A percentile compares a stretch with the other conserved stretches of the same genome.
Conservation (phyloP, 106 monocot species). For the Vanilla planifolia region DNA sequence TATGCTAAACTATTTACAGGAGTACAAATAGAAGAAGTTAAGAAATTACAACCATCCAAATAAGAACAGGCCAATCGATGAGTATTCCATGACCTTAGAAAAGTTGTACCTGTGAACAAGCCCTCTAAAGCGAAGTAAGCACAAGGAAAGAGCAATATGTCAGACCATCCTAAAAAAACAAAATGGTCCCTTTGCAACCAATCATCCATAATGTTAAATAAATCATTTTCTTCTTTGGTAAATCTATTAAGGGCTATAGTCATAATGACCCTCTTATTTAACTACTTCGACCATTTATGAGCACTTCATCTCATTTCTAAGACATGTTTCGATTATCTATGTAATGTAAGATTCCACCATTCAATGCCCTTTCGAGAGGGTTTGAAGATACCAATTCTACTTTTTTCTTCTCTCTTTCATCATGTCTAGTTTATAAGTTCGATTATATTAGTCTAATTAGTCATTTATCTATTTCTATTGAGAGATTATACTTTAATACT, state of each 20-base stretch:
- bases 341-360: too few species aligned
- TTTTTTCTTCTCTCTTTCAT: too few species aligned
- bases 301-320: too few species aligned
- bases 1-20: not conserved
- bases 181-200: not conserved
- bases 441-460: too few species aligned
- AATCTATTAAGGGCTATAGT: not conserved
- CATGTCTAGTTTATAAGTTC: too few species aligned
- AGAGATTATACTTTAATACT: too few species aligned
- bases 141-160: not conserved
- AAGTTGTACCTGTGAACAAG: not conserved
- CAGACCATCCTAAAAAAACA: not conserved
- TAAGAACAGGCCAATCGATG: not conserved
- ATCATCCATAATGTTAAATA: constrained; percentile 21
- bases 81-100: not conserved
- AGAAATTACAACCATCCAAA: not conserved
- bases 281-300: constrained; percentile 2
- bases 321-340: too few species aligned
- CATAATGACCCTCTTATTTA: not conserved
- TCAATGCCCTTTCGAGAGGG: too few species aligned
- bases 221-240: not conserved
- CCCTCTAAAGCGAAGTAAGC: constrained; percentile 1
- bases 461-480: too few species aligned
- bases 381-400: too few species aligned
- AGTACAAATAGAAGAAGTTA: not conserved